These are phyloP conservation scores for Lepraria neglecta DNA, from an alignment of 495 filamentous ascomycete species.

Conservation along the genomic window DNA sequence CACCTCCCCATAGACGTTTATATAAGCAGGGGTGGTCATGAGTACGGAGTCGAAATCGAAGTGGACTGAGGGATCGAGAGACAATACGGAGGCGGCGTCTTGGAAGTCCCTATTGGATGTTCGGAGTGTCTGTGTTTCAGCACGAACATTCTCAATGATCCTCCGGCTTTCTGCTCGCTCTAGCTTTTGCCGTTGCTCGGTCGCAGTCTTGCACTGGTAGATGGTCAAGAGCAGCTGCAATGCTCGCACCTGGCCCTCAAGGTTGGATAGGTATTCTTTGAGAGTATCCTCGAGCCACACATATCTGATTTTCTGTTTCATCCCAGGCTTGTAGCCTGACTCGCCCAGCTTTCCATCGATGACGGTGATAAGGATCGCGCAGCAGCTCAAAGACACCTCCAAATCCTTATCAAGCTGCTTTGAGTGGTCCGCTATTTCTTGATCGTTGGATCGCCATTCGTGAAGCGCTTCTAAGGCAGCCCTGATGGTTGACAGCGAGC, in stretches of 20 bases:
- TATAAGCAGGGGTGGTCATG: constrained; percentile 22
- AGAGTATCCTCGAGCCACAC: constrained; percentile 23
- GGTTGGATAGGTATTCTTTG: constrained; percentile 24
- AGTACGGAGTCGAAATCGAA: constrained; percentile 23
- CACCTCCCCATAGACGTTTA: constrained; percentile 19
- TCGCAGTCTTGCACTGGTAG: constrained; percentile 22
- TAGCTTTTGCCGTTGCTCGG: constrained; percentile 21
- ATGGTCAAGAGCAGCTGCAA: constrained; percentile 27
- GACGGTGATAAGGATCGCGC: constrained; percentile 25
- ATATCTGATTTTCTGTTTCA: constrained; percentile 23
- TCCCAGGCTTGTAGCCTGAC: constrained; percentile 20
- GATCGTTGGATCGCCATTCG: constrained; percentile 18
- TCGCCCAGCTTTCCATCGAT: constrained; percentile 24
- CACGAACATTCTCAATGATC: constrained; percentile 22
- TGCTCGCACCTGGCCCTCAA: constrained; percentile 25
- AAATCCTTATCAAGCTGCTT: constrained; percentile 23
- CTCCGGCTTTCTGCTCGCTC: constrained; percentile 13
- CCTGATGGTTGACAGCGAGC: constrained; percentile 24
- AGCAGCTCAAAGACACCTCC: constrained; percentile 23
- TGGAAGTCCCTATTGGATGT: constrained; percentile 16
- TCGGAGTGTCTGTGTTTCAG: constrained; percentile 16
- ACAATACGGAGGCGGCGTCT: constrained; percentile 23
- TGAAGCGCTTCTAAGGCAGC: constrained; percentile 24
- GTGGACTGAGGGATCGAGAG: constrained; percentile 20
- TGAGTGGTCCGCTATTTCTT: constrained; percentile 7